Evolutionary conservation across 2,329 filamentous ascomycete species (phyloP), one percentile per base, ranked within the genome.

Genomic region (Myriosclerotinia curreyana): DNA sequence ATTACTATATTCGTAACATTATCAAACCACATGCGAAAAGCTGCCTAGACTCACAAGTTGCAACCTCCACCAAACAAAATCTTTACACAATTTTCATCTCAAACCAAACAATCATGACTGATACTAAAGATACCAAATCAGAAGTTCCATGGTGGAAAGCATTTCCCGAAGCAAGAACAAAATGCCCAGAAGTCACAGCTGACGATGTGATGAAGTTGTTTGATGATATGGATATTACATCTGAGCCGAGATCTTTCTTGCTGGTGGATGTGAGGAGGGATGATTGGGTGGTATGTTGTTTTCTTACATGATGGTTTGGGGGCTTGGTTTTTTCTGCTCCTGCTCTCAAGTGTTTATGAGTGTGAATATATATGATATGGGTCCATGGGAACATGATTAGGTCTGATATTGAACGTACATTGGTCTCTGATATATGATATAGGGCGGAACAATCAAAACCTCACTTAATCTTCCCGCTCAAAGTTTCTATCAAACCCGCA

Each of bases 381-480:
- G 7, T 12, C 28, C 17, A n/a, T 36, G 40, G 20, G n/a, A 15
- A 17, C 0, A 4, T 4, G 31, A 12, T 20, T 4, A 22, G 14
- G 2, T 25, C 8, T 61, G 31, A 53, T 52, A 50, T 42, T 38
- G 14, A 48, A 12, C 12, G 28, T 42, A 9, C 20, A n/a, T 44
- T 38, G 36, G 31, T 25, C 34, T 49, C 58, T 65, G 28, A 62
- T 38, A 34, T 58, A 38, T 20, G 14, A 7, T 1, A 53, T 62
- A 81, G 81, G 86, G 86, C 34, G 86, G 85, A 49, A 87, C 84
- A 0, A 82, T 89, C 62, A 75, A 76, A 11, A 80, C 79, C 2
- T 86, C 85, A 0, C 77, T 88, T 67, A 85, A 86, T 67, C 75
- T 85, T 17, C 82, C 83, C 0, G 82, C 83, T 11, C 82, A 85